A percentile compares a stretch with the other conserved stretches of the same genome.
phyloP scores from a whole-genome alignment of 495 filamentous ascomycete species.

The Tetracladium marchalianum region DNA sequence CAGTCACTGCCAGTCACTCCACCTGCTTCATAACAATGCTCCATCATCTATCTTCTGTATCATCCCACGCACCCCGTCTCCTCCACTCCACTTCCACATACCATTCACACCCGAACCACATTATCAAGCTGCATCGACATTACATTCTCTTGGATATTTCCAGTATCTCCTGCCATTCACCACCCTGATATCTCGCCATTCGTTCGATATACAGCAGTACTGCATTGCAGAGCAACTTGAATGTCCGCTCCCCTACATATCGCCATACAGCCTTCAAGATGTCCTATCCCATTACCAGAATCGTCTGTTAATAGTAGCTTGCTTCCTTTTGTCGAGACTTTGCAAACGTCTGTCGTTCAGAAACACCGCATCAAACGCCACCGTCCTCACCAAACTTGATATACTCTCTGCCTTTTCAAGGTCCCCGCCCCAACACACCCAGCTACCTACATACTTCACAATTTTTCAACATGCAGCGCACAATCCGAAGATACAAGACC shows the following conservation, averaged over 20 bases:
- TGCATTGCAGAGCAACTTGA: no score
- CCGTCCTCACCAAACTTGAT: not conserved
- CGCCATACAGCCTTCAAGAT: constrained; percentile 4
- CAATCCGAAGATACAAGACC: constrained; percentile 20
- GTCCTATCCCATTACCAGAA: constrained; percentile 7
- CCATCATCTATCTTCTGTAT: no score
- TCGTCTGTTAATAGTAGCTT: constrained; percentile 4
- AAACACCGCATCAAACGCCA: not conserved
- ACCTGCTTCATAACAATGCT: no score
- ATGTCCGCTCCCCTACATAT: not conserved
- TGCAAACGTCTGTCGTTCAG: not conserved
- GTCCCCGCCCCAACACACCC: not conserved
- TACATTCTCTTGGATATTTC: constrained; percentile 3
- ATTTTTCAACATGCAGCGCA: constrained; percentile 5
- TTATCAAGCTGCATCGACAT: not conserved
- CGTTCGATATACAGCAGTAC: no score
- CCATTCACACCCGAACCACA: not conserved
- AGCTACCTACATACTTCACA: not conserved
- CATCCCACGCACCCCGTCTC: not conserved
- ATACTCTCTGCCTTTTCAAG: not conserved
- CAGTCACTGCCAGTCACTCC: no score
- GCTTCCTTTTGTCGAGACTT: not conserved
- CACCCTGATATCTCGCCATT: constrained; percentile 4
- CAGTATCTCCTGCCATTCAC: not conserved
- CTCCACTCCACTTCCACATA: not conserved